Evolutionary conservation across 441 rosid genomes (phyloP).

Genomic region (Brassica balearica): DNA sequence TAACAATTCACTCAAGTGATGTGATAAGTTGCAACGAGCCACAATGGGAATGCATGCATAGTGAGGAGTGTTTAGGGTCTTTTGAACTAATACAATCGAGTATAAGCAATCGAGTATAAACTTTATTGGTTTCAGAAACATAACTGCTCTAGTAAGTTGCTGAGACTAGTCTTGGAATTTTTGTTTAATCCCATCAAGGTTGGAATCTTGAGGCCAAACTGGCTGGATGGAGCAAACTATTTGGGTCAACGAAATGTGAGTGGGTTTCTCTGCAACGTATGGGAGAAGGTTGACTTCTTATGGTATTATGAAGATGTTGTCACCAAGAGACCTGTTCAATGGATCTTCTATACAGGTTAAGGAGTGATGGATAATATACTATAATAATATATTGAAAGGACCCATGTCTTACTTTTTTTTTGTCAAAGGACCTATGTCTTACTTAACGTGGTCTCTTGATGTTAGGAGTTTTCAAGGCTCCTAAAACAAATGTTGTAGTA

Average conservation of each 20-base stretch:
- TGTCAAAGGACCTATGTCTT: too few relatives aligned
- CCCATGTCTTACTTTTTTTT: background rate
- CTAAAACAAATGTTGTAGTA: too few relatives aligned
- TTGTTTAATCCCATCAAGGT: constrained; percentile 41
- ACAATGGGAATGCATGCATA: too few relatives aligned
- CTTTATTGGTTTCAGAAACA: constrained; percentile 17
- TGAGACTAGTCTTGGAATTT: background rate
- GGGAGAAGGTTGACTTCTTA: constrained; percentile 85
- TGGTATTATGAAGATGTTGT: constrained; percentile 78
- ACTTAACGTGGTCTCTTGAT: background rate
- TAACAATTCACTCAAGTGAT: too few relatives aligned
- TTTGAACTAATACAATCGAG: too few relatives aligned
- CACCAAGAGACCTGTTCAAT: constrained; percentile 53
- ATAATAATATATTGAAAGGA: background rate
- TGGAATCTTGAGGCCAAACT: constrained; percentile 85
- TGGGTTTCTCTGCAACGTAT: constrained; percentile 77
- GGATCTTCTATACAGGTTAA: constrained; percentile 8
- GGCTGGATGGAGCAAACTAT: constrained; percentile 79
- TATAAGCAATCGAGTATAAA: too few relatives aligned
- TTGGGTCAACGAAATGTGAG: constrained; percentile 63
- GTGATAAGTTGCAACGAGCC: too few relatives aligned
- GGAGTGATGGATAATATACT: constrained; percentile 2
- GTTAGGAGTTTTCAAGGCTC: too few relatives aligned
- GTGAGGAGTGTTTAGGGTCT: too few relatives aligned
- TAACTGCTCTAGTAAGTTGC: background rate